Evolutionary conservation across 78 protist genomes (phyloP), one percentile per base, ranked within the genome.

Genomic region (Blattamonas nauphoetae): DNA sequence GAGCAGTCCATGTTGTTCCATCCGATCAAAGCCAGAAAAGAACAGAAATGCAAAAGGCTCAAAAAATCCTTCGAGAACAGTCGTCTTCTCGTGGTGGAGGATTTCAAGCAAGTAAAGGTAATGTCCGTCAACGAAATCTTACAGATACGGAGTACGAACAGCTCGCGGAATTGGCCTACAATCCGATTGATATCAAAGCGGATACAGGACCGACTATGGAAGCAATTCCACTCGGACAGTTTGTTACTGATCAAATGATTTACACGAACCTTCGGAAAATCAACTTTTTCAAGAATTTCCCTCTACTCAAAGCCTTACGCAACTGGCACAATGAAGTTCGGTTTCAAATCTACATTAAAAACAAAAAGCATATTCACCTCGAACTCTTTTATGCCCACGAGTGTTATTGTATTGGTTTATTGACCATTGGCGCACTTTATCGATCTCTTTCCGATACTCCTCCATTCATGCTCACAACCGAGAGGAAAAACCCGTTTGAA

Each of bases 1-100:
- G 94, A 46, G 92, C 88, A 5, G 94, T 90, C 36, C 94, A 92
- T 81, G 85, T 90, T 34, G 55, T 1, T 4, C 91, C 91, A 21
- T 55, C 71, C 38, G 21, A 21, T 11, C 11, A 55, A 55, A 21
- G 11, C 21, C 71, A 21, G 21, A 55, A 29, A 21, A 11, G 21
- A 21, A 21, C 21, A 29, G 71, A 11, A 21, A 11, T 29, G 71
- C 71, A 55, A 55, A 21, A 55, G 71, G 71, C 11, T 11, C 71
- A 55, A 21, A 11, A 21, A 55, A 55, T 11, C 38, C 71, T 29
- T 11, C 11, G 71, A 55, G 71, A 55, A 55, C 38, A 55, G 71
- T 11, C 71, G 71, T 29, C 21, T 11, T 11, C 71, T 55, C 38
- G 38, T 55, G 71, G 38, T 29, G 11, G 38, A 55, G 71, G 38